Evolutionary conservation across 768 basidiomycete species (phyloP).

Genomic region (Termitomyces sp.): DNA sequence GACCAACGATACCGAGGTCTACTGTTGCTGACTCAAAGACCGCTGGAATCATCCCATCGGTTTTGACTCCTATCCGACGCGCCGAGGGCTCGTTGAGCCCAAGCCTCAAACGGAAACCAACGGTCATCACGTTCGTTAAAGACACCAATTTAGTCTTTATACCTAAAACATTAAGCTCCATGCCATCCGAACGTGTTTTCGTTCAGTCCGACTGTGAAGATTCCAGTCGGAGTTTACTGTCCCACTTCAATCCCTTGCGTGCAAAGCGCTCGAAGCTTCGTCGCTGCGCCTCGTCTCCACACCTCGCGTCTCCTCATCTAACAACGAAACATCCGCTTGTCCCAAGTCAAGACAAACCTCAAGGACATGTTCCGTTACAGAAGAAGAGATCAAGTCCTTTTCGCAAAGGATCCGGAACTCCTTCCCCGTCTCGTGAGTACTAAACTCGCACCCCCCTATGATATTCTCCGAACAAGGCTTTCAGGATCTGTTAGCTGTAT

Average conservation of each 20-base stretch:
- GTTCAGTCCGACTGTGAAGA: conserved; percentile 8
- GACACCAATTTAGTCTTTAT: not conserved
- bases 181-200: conserved; percentile 8
- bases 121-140: conserved; percentile 4
- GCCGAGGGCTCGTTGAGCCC: not conserved
- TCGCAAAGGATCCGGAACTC: conserved; percentile 16
- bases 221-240: conserved; percentile 15
- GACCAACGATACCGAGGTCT: not conserved
- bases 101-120: conserved; percentile 8
- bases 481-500: conserved; percentile 1
- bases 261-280: conserved; percentile 19
- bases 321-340: conserved; percentile 9
- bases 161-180: not conserved
- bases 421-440: conserved; percentile 6
- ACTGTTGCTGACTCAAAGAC: not conserved
- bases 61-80: not conserved
- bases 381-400: conserved; percentile 15
- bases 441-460: not conserved
- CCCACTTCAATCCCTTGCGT: conserved; percentile 20
- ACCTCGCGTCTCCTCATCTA: conserved; percentile 15
- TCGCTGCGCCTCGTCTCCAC: conserved; percentile 22
- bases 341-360: not conserved
- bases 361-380: conserved; percentile 5
- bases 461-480: not conserved
- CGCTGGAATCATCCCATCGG: not conserved